These are phyloP conservation scores for Thuja plicata DNA, from an alignment of 83 land plant genomes.

Conservation along the genomic window DNA sequence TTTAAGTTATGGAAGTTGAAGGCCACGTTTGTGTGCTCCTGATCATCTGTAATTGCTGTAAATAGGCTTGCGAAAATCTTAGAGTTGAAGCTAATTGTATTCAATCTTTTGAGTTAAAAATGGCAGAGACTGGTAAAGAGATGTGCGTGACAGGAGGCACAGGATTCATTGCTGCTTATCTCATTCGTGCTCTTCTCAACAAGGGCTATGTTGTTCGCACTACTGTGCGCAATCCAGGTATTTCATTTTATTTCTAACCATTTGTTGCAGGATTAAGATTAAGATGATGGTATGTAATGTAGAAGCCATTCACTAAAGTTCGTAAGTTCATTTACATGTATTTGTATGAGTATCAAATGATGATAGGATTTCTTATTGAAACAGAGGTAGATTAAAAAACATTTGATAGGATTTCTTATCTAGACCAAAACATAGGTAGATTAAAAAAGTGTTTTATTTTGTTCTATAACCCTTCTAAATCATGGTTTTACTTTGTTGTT, in stretches of 20 bases:
- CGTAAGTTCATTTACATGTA: not conserved
- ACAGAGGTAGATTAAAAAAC: too few species aligned
- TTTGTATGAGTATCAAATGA: not conserved
- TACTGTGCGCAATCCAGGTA: constrained; percentile 79
- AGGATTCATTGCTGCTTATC: constrained; percentile 79
- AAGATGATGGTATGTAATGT: too few species aligned
- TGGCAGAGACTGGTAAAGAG: constrained; percentile 32
- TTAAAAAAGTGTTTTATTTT: too few species aligned
- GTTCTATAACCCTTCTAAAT: too few species aligned
- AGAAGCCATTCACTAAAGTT: too few species aligned
- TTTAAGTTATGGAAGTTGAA: too few species aligned
- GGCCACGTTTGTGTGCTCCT: not conserved
- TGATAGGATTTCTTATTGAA: not conserved
- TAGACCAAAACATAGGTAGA: too few species aligned
- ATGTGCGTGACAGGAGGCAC: constrained; percentile 92
- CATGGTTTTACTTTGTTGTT: too few species aligned
- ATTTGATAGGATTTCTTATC: too few species aligned
- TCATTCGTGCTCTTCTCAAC: constrained; percentile 54
- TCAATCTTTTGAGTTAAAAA: not conserved
- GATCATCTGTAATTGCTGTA: not conserved
- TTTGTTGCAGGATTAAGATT: too few species aligned
- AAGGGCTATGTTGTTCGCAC: constrained; percentile 66
- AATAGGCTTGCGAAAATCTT: not conserved
- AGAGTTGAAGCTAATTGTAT: not conserved
- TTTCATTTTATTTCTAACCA: not conserved